phyloP scores from a whole-genome alignment of 345 rosid genomes.

The Physaria fendleri region DNA sequence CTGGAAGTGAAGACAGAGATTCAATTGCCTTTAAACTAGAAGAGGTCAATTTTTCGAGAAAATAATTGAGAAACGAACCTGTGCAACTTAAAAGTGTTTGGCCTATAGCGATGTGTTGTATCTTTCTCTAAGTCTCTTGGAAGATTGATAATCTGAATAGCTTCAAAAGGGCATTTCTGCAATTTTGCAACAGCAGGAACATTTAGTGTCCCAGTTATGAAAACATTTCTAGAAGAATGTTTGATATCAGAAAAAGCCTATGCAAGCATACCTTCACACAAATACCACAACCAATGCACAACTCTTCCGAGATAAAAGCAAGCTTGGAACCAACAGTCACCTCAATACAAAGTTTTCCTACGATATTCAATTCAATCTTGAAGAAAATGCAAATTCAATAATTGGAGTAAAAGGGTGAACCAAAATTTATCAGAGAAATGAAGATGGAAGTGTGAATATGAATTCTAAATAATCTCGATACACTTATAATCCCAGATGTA shows the following conservation, averaged over 20 bases:
- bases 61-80: constrained; percentile 39
- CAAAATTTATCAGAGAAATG: background rate
- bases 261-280: constrained; percentile 76
- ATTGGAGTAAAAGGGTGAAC: background rate
- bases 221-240: background rate
- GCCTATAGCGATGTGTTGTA: constrained; percentile 93
- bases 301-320: too few species aligned
- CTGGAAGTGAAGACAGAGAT: constrained; percentile 35
- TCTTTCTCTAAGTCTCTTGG: too few species aligned
- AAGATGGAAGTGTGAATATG: background rate
- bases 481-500: background rate
- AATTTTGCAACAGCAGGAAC: too few species aligned
- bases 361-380: background rate
- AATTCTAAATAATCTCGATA: too few species aligned
- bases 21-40: constrained; percentile 16
- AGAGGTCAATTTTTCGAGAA: background rate
- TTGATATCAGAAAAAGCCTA: background rate
- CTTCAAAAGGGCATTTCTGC: too few species aligned
- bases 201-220: too few species aligned
- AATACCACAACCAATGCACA: constrained; percentile 98
- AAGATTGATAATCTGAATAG: too few species aligned
- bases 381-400: background rate
- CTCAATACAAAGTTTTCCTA: too few species aligned
- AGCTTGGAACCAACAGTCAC: too few species aligned
- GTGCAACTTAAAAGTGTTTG: constrained; percentile 91